A percentile compares a stretch with the other conserved stretches of the same genome.
Evolutionary conservation across 2,329 filamentous ascomycete genomes (phyloP).

Genomic region (Tolypocladium ovalisporum): DNA sequence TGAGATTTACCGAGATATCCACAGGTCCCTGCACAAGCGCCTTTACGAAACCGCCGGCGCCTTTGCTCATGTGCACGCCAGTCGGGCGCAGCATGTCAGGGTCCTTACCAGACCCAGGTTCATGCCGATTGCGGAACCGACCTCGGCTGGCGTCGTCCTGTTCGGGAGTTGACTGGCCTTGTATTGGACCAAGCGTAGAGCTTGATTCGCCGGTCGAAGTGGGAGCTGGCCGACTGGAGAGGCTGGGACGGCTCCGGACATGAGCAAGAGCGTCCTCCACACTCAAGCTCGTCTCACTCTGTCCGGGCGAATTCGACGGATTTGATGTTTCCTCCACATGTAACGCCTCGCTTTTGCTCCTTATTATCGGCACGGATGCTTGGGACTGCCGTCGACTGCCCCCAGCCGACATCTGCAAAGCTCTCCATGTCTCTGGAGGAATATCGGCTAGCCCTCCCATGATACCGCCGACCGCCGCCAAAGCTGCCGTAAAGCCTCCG

Average conservation of each 20-base stretch:
- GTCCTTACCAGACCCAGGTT: neutral
- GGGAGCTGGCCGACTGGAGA: neutral
- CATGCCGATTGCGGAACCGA: neutral
- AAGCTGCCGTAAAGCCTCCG: neutral
- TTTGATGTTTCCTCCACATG: neutral
- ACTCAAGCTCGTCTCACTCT: neutral
- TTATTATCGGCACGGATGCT: neutral
- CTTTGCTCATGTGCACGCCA: neutral
- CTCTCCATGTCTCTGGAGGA: neutral
- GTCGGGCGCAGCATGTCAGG: neutral
- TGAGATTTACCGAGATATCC: neutral
- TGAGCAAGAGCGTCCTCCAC: neutral
- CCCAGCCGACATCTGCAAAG: neutral
- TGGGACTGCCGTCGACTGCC: neutral
- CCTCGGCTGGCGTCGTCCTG: neutral
- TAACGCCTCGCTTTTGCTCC: neutral
- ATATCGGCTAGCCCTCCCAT: neutral
- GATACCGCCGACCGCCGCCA: neutral
- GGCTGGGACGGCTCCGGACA: neutral
- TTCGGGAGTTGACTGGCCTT: neutral
- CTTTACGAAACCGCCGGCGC: neutral
- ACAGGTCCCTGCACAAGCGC: neutral
- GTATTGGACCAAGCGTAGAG: neutral
- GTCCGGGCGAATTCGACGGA: neutral
- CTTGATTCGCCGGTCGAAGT: neutral